These are phyloP conservation scores for Fraxinus pennsylvanica DNA, from an alignment of 257 asterid species.

Conservation along the genomic window DNA sequence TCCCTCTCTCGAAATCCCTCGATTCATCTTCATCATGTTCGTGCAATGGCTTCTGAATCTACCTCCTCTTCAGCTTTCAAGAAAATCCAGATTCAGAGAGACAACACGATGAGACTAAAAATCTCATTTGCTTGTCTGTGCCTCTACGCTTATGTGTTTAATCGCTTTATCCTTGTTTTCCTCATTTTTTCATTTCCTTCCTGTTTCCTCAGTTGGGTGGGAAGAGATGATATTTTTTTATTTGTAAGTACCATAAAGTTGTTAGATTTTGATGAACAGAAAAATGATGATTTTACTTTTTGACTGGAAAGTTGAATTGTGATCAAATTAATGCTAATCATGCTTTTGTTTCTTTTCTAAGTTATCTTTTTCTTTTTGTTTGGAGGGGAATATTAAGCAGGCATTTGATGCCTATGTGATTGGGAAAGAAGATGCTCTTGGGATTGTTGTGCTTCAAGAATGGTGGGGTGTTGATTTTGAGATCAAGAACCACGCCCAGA, in stretches of 20 bases:
- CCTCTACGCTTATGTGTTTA: no score
- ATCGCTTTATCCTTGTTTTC: no score
- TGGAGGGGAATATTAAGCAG: conserved; percentile 34
- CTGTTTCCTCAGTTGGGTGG: no score
- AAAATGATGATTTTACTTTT: neutral
- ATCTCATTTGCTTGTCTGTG: no score
- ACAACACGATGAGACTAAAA: no score
- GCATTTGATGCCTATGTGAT: conserved; percentile 88
- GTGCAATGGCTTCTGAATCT: conserved; percentile 75
- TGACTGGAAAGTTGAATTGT: neutral
- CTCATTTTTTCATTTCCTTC: no score
- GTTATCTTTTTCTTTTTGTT: conserved; percentile 1
- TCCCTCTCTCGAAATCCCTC: conserved; percentile 25
- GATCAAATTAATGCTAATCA: conserved; percentile 1
- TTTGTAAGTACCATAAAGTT: no score
- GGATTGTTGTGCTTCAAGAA: conserved; percentile 92
- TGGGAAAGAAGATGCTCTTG: conserved; percentile 94
- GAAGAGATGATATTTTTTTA: no score
- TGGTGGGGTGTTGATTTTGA: conserved; percentile 99
- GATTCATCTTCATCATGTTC: conserved; percentile 37
- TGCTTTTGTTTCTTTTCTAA: neutral
- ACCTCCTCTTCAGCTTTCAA: conserved; percentile 63
- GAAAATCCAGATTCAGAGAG: neutral
- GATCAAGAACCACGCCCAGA: conserved; percentile 92
- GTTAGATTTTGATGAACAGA: neutral